These are phyloP conservation scores for Phytophthora cryptogea DNA, from an alignment of 352 stramenopile genomes.

Conservation along the genomic window DNA sequence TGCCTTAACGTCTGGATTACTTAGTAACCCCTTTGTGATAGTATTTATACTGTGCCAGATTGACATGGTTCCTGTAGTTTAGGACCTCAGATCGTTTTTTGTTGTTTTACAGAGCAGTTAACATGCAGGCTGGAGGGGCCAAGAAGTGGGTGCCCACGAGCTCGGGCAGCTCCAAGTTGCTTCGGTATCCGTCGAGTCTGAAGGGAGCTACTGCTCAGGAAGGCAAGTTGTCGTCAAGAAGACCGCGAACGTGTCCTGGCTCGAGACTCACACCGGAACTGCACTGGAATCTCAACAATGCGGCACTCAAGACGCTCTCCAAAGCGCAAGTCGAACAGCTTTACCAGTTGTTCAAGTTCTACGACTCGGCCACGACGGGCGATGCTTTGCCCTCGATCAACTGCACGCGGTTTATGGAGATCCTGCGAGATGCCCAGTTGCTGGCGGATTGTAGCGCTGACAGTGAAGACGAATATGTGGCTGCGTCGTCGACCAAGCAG, in stretches of 20 bases:
- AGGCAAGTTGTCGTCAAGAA: too few relatives aligned
- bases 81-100: too few relatives aligned
- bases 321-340: slow-evolving; percentile 27
- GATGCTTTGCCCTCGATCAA: slow-evolving; percentile 53
- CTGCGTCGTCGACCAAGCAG: not conserved
- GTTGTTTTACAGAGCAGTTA: too few relatives aligned
- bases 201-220: too few relatives aligned
- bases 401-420: slow-evolving; percentile 39
- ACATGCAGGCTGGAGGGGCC: too few relatives aligned
- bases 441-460: slow-evolving; percentile 4
- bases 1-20: too few relatives aligned
- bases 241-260: slow-evolving; percentile 14
- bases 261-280: slow-evolving; percentile 34
- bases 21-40: too few relatives aligned
- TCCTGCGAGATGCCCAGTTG: slow-evolving; percentile 44
- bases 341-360: slow-evolving; percentile 55
- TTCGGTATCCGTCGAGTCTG: too few relatives aligned
- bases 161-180: too few relatives aligned
- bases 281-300: slow-evolving; percentile 54
- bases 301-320: slow-evolving; percentile 28
- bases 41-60: not conserved
- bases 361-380: slow-evolving; percentile 48
- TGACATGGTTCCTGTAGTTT: too few relatives aligned
- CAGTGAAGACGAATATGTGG: not conserved
- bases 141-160: too few relatives aligned